phyloP scores from a whole-genome alignment of 2,329 filamentous ascomycete species.

The Hymenoscyphus scutula region DNA sequence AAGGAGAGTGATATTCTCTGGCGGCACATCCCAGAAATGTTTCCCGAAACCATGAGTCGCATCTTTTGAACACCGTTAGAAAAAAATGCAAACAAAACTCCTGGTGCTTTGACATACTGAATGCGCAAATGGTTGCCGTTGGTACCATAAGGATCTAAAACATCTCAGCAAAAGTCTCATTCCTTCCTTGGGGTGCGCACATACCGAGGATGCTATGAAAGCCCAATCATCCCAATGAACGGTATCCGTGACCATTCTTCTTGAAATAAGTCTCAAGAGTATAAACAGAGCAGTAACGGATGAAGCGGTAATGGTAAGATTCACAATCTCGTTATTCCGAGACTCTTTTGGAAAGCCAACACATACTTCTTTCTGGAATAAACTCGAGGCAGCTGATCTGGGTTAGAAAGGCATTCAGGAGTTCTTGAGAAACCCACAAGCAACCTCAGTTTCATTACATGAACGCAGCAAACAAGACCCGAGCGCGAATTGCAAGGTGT shows the following conservation, averaged over 20 bases:
- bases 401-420: not conserved
- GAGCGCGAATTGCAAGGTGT: slow-evolving; percentile 16
- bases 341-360: slow-evolving; percentile 16
- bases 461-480: slow-evolving; percentile 13
- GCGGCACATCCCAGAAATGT: slow-evolving; percentile 23
- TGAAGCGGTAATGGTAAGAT: slow-evolving; percentile 16
- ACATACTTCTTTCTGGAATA: slow-evolving; percentile 22
- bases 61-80: slow-evolving; percentile 4
- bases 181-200: not conserved
- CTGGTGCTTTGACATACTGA: slow-evolving; percentile 19
- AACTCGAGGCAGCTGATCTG: slow-evolving; percentile 6
- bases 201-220: slow-evolving; percentile 17
- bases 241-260: slow-evolving; percentile 16
- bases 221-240: slow-evolving; percentile 27
- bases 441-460: slow-evolving; percentile 16
- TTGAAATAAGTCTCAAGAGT: slow-evolving; percentile 20
- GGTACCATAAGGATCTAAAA: slow-evolving; percentile 22
- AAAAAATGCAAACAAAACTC: not conserved
- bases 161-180: not conserved
- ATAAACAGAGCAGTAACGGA: slow-evolving; percentile 21
- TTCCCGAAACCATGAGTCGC: slow-evolving; percentile 22
- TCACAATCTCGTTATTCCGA: slow-evolving; percentile 18
- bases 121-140: slow-evolving; percentile 19
- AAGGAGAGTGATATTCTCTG: slow-evolving; percentile 16
- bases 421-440: not conserved